Base-by-base conservation (phyloP, 805 yeast genomes). In the Pichia californica region DNA sequence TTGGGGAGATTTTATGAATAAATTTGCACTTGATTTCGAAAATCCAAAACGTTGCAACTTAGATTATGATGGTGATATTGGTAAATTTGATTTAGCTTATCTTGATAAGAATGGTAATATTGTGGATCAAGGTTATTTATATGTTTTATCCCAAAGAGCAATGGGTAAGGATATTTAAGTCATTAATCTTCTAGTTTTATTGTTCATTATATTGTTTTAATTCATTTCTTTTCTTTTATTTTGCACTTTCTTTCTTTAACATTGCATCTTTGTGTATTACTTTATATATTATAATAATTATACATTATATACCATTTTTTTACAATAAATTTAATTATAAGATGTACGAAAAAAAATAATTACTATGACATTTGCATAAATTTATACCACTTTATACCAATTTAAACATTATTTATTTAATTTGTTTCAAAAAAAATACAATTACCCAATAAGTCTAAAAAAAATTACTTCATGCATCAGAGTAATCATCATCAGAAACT, bases 1-100 rank as follows among this genome's bases (percentile, higher is more conserved):
- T 45, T 89, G 95, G 88, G 96, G 95, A 18, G 88, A 83, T 53
- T 89, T 89, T 59, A 62, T 89, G 36, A 66, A 84, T 36, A 68
- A 71, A 23, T 86, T 87, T 62, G 96, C 89, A 18, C 82, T 83
- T 48, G 97, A 89, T 59, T 44, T 44, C 16, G 38, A 44, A 44
- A 25, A 31, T 31, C 27, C 32, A 13, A n/a, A 27, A 3, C 35
- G 34, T 6, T 44, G 47, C 25, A 44, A 31, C 21, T 32, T 44
- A 6, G 47, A 44, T 18, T 44, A 40, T 23, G 47, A 44, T 33
- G 8, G 19, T 27, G 40, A 40, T 21, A 13, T 31, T 11, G 44
- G 40, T 18, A 31, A 30, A 16, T 44, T 35, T n/a, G 41, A 44
- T 36, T 23, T 44, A 8, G 44, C 31, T 7, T 44, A 40, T n/a